phyloP scores from a whole-genome alignment of 1,139 yeast species.

The Scheffersomyces parashehatae region DNA sequence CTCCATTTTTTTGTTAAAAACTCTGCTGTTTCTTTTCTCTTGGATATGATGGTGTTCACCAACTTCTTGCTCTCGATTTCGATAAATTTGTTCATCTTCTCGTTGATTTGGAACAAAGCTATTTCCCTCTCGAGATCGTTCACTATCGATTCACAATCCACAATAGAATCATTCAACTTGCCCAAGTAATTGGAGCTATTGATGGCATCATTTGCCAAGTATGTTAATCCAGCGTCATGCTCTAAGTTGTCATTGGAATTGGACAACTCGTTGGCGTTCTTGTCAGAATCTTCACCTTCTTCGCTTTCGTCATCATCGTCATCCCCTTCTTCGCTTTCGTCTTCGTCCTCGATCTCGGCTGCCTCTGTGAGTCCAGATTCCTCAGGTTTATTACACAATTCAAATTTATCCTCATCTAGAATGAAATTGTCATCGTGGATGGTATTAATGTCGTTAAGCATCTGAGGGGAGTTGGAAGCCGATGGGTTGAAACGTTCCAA shows the following conservation, averaged over 20 bases:
- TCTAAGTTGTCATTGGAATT: background rate
- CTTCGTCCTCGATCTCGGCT: conserved; percentile 28
- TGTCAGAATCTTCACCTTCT: conserved; percentile 17
- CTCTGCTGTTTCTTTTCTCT: conserved; percentile 34
- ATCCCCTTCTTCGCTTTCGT: conserved; percentile 22
- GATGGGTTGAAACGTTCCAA: conserved; percentile 36
- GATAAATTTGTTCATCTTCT: conserved; percentile 32
- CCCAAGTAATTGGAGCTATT: conserved; percentile 14
- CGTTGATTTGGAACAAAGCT: conserved; percentile 40
- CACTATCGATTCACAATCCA: conserved; percentile 36
- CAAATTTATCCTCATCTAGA: conserved; percentile 38
- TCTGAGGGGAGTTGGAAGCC: conserved; percentile 45
- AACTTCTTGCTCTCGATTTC: conserved; percentile 36
- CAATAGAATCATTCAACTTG: conserved; percentile 35
- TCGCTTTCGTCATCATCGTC: conserved; percentile 25
- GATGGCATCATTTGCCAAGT: conserved; percentile 4
- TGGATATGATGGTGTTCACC: conserved; percentile 31
- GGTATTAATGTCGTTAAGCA: conserved; percentile 35
- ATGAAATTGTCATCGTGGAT: conserved; percentile 36
- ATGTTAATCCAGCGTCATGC: background rate
- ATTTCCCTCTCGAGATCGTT: conserved; percentile 42
- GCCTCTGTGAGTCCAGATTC: conserved; percentile 20
- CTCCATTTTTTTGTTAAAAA: conserved; percentile 41
- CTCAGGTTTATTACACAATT: conserved; percentile 21
- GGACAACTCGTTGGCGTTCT: conserved; percentile 13